phyloP scores from a whole-genome alignment of 352 stramenopile genomes.

The Phytopythium montanum region DNA sequence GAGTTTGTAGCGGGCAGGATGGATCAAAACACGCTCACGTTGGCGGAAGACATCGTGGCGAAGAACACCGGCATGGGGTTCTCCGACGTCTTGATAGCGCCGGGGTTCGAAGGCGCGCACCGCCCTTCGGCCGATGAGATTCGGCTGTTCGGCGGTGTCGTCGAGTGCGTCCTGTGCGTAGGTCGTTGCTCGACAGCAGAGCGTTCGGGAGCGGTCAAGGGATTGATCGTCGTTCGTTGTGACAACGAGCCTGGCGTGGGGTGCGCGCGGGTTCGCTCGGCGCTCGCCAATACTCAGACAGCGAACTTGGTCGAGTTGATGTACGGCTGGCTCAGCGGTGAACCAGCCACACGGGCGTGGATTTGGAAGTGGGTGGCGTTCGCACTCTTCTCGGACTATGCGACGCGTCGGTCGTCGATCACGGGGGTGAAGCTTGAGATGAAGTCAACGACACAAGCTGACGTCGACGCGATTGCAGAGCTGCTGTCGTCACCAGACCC shows the following conservation, averaged over 20 bases:
- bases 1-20: neutral
- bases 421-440: neutral
- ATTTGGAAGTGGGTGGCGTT: neutral
- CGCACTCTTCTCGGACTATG: too few relatives aligned
- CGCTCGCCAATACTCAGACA: neutral
- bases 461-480: neutral
- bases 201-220: neutral
- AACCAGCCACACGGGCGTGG: neutral
- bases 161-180: neutral
- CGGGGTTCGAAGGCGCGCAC: neutral
- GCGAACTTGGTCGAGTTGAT: neutral
- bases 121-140: neutral
- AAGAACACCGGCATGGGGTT: neutral
- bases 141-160: neutral
- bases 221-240: too few relatives aligned
- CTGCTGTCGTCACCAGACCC: neutral
- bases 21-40: neutral
- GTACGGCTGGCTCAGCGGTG: neutral
- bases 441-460: neutral
- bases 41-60: neutral
- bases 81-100: neutral
- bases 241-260: too few relatives aligned
- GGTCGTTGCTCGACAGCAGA: neutral
- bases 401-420: neutral
- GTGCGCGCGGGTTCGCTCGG: neutral